Conservation (phyloP, 768 basidiomycete species). For the Tricholoma furcatifolium region DNA sequence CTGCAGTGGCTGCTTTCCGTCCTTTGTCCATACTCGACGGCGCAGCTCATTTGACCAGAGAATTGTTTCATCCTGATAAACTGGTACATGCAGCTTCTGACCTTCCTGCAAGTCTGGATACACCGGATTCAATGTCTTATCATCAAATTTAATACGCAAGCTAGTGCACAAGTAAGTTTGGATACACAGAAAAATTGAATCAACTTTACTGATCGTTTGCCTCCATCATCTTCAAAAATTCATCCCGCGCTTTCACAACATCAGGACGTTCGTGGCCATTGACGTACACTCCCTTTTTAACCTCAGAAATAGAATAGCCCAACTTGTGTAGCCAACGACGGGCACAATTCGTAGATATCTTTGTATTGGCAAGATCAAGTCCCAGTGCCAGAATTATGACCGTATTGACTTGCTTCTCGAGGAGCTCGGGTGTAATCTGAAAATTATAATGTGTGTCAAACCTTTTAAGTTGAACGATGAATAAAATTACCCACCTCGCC, state of each 20-base stretch:
- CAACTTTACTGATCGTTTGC: constrained; percentile 7
- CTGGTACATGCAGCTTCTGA: not conserved
- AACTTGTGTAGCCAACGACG: constrained; percentile 7
- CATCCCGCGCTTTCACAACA: constrained; percentile 25
- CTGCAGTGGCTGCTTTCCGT: constrained; percentile 5
- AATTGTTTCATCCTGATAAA: constrained; percentile 1
- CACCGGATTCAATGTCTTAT: not conserved
- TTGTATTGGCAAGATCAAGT: not conserved
- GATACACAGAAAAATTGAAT: not conserved
- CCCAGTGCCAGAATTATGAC: constrained; percentile 7
- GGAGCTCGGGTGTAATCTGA: constrained; percentile 2
- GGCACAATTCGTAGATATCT: constrained; percentile 4
- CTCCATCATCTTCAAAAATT: constrained; percentile 4
- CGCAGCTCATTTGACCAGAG: not conserved
- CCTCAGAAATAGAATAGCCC: constrained; percentile 3
- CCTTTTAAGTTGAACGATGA: no score
- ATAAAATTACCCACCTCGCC: constrained; percentile 8
- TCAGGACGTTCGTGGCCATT: constrained; percentile 29
- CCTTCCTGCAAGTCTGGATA: not conserved
- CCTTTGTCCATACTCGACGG: not conserved
- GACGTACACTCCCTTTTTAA: constrained; percentile 23
- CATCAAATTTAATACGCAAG: not conserved
- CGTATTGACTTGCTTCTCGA: constrained; percentile 5
- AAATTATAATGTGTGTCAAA: no score
- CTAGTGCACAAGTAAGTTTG: not conserved